A percentile compares a stretch with the other conserved stretches of the same genome.
These are phyloP conservation scores for Mortierella sp. DNA, from an alignment of 371 early-diverging fungal species.

Conservation along the genomic window DNA sequence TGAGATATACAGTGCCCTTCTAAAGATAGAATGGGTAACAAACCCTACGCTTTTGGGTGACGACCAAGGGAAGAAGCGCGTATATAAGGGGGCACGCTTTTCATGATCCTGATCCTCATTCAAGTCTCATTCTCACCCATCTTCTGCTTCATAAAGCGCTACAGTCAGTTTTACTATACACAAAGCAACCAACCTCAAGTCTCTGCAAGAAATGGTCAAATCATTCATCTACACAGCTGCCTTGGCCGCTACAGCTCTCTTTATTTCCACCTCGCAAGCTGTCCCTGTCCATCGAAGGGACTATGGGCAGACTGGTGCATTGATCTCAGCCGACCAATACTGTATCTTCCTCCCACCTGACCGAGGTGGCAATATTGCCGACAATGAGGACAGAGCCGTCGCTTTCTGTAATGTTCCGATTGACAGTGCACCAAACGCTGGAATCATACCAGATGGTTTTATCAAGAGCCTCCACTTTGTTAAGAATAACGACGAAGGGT, in stretches of 20 bases:
- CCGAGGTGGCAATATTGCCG: conserved; percentile 59
- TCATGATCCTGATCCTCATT: too few relatives aligned
- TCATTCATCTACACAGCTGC: background rate
- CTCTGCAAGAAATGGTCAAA: background rate
- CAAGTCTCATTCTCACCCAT: too few relatives aligned
- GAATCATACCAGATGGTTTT: background rate
- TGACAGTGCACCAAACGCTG: background rate
- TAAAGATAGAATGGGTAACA: too few relatives aligned
- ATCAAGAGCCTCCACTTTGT: conserved; percentile 3
- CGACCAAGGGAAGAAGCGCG: too few relatives aligned
- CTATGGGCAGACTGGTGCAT: conserved; percentile 47
- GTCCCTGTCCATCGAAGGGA: background rate
- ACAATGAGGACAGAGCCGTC: conserved; percentile 63
- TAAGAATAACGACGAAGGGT: background rate
- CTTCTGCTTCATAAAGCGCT: too few relatives aligned
- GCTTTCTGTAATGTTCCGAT: conserved; percentile 38
- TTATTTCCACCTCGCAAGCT: background rate
- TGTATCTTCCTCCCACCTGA: conserved; percentile 70
- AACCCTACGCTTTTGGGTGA: too few relatives aligned
- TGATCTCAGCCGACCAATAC: conserved; percentile 61
- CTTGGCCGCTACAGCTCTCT: background rate
- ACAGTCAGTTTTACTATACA: too few relatives aligned
- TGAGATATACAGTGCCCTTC: too few relatives aligned
- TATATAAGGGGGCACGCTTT: too few relatives aligned
- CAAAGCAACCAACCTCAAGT: too few relatives aligned